Base-by-base conservation (phyloP, 441 rosid genomes). In the Kokia cookei region DNA sequence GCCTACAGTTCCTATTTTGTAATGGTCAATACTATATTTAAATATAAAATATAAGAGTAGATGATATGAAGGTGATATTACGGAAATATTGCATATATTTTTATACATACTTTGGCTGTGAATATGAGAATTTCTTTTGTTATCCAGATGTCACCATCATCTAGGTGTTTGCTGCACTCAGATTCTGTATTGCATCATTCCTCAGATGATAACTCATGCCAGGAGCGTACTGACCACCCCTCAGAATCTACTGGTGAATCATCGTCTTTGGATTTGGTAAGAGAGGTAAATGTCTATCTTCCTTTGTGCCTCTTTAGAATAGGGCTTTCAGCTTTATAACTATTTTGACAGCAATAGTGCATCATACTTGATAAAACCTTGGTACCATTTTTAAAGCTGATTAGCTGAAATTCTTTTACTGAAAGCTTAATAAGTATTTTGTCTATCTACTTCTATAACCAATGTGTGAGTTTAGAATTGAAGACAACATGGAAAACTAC, bases 231-330 rank as follows among this genome's bases (percentile, higher is more conserved):
- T 54, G 84, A 84, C 50, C 81, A 76, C 61, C 78, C 65, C 51
- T 76, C 74, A 61, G 85, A 82, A 65, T 81, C 86, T 68, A 79
- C 79, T 48, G 65, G 78, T 64, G 88, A 86, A 74, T 73, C 82
- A 35, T 84, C 86, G 76, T 77, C 69, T 65, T 47, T 75, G 40
- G 84, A 83, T 72, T 82, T 85, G 55, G 69, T 66, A 19, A 48
- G 63, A 57, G 80, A 91, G 93, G 96, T 91, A 84, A 72, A 27
- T 73, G 14, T 54, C 32, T 40, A 66, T 51, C 27, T 69, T 74
- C 73, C 17, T 47, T 27, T 13, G 2, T 43, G 13, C 42, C 15
- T 58, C 24, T 40, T 13, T 2, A 22, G 37, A 27, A 26, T 48
- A 0, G 48, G 60, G 40, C 74, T 71, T 67, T 75, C 61, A 76